These are phyloP conservation scores for Neckera pumila DNA, from an alignment of 225 moss, liverwort and hornwort genomes.

Conservation along the genomic window DNA sequence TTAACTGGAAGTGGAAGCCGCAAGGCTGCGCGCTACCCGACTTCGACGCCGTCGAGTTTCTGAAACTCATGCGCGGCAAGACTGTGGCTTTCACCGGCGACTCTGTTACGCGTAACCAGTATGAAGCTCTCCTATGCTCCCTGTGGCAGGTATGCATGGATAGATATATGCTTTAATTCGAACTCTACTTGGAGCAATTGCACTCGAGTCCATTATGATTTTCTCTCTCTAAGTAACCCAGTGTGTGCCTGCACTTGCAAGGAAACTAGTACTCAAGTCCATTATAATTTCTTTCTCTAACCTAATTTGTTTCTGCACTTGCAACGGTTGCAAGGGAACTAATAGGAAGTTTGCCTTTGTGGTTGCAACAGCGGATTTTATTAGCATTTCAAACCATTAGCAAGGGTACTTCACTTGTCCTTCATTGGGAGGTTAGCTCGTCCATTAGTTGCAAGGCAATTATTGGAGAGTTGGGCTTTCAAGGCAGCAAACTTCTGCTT, in stretches of 20 bases:
- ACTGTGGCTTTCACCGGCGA: slow-evolving; percentile 77
- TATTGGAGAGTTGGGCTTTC: background rate
- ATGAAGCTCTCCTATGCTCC: slow-evolving; percentile 72
- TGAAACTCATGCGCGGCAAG: slow-evolving; percentile 74
- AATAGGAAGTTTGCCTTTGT: background rate
- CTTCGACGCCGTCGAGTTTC: slow-evolving; percentile 51
- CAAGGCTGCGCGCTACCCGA: slow-evolving; percentile 36
- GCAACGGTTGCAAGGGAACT: background rate
- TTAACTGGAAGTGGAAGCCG: slow-evolving; percentile 79
- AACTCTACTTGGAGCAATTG: background rate
- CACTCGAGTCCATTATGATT: background rate
- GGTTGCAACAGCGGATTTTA: background rate
- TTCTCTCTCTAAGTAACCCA: background rate
- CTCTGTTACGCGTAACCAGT: slow-evolving; percentile 78
- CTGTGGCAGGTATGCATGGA: slow-evolving; percentile 29
- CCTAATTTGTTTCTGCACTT: background rate
- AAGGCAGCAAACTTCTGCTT: background rate
- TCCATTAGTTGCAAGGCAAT: background rate
- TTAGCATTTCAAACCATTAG: background rate
- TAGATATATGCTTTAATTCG: too few relatives aligned
- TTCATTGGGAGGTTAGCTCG: background rate
- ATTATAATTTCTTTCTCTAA: background rate
- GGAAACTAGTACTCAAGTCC: background rate
- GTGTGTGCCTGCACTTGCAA: background rate
- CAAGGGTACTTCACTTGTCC: background rate